A percentile compares a stretch with the other conserved stretches of the same genome.
phyloP scores from a whole-genome alignment of 78 protist genomes.

The Dictyostelium intermedium region DNA sequence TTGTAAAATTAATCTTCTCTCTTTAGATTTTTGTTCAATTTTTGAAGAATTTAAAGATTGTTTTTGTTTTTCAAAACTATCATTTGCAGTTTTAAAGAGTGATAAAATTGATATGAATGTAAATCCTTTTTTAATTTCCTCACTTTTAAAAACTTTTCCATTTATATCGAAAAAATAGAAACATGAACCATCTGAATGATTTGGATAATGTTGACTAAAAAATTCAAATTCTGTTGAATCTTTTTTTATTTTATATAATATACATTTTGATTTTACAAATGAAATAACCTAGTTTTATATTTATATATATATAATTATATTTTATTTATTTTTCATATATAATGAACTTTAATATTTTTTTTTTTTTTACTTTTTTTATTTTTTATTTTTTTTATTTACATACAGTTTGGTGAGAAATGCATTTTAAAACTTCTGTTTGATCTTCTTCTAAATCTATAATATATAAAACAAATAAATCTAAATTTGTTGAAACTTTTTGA shows the following conservation, averaged over 20 bases:
- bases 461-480: background rate
- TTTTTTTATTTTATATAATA: background rate
- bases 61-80: background rate
- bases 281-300: background rate
- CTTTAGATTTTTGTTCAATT: slow-evolving; percentile 1
- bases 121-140: background rate
- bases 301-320: too few relatives aligned
- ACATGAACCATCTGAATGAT: background rate
- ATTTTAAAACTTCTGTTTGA: background rate
- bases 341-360: background rate
- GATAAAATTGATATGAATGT: background rate
- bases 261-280: slow-evolving; percentile 1
- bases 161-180: background rate
- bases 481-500: background rate
- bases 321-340: background rate
- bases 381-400: background rate
- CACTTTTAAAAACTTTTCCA: background rate
- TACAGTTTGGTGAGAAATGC: background rate
- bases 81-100: background rate
- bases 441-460: background rate
- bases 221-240: background rate
- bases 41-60: background rate
- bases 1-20: background rate
- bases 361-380: background rate
- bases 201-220: background rate